These are phyloP conservation scores for Hirsutella minnesotensis DNA, from an alignment of 2,329 filamentous ascomycete species.

Conservation along the genomic window DNA sequence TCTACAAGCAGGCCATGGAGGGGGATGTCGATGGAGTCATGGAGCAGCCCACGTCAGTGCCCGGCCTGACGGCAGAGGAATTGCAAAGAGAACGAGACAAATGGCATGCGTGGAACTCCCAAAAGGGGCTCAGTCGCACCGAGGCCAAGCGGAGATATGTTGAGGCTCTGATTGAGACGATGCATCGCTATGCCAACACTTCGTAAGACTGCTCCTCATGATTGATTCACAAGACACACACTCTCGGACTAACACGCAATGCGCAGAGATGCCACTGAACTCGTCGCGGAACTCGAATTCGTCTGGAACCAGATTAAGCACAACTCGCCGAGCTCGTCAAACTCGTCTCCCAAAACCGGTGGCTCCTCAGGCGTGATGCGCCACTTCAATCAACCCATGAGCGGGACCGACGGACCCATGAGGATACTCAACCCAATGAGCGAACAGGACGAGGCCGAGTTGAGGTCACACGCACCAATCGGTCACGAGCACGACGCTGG, in stretches of 20 bases:
- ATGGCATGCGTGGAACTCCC: conserved; percentile 92
- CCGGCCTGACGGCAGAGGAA: conserved; percentile 38
- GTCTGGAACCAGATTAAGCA: conserved; percentile 98
- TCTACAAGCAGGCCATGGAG: conserved; percentile 99
- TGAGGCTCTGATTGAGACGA: conserved; percentile 85
- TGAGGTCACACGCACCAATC: conserved; percentile 36
- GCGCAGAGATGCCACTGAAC: conserved; percentile 62
- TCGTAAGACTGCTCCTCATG: conserved; percentile 37
- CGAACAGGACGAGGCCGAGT: conserved; percentile 61
- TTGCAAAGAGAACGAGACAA: conserved; percentile 51
- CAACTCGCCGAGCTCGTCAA: conserved; percentile 56
- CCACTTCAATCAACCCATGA: conserved; percentile 33
- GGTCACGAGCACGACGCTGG: conserved; percentile 33
- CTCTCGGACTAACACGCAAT: not conserved
- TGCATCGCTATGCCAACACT: conserved; percentile 91
- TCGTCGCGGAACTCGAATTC: conserved; percentile 93
- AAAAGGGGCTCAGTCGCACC: conserved; percentile 71
- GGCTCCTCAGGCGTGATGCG: conserved; percentile 19
- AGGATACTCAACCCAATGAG: conserved; percentile 76
- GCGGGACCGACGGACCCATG: conserved; percentile 44
- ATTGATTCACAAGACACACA: too few relatives aligned
- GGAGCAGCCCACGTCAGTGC: conserved; percentile 55
- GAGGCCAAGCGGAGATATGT: conserved; percentile 94
- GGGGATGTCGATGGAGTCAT: conserved; percentile 92
- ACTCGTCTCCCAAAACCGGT: conserved; percentile 40